These are phyloP conservation scores for Polymyxa betae DNA, from an alignment of 208 protist species.

Conservation along the genomic window DNA sequence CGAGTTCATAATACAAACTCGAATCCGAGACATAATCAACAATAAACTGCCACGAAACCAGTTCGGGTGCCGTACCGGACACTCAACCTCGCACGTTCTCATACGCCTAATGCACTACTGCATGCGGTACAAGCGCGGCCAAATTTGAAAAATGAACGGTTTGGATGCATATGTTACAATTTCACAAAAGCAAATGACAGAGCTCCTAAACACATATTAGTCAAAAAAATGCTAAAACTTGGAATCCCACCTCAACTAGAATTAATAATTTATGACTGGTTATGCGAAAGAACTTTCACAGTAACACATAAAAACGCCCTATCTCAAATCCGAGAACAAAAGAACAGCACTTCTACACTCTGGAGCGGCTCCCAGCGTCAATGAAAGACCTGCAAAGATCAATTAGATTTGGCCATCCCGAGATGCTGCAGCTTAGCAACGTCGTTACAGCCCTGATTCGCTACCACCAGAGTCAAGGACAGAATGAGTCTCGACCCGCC, in stretches of 20 bases:
- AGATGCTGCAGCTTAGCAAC: too few species aligned
- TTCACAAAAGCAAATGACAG: conserved; percentile 29
- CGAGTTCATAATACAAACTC: not conserved
- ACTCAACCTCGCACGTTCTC: not conserved
- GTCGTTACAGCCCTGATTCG: too few species aligned
- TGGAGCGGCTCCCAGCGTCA: too few species aligned
- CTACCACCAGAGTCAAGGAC: too few species aligned
- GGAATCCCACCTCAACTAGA: not conserved
- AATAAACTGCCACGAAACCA: not conserved
- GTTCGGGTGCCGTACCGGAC: not conserved
- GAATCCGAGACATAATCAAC: conserved; percentile 1
- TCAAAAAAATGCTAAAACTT: not conserved
- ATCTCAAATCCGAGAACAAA: not conserved
- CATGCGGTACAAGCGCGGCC: not conserved
- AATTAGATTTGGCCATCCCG: too few species aligned
- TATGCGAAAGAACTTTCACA: not conserved
- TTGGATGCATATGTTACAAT: not conserved
- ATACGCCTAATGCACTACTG: not conserved
- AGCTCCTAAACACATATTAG: not conserved
- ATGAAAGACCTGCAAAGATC: too few species aligned
- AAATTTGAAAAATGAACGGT: conserved; percentile 13
- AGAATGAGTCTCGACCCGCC: too few species aligned
- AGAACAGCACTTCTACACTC: not conserved
- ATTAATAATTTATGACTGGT: conserved; percentile 31
- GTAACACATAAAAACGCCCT: not conserved